Percentiles rank a stretch among this genome's conserved stretches.
These are phyloP conservation scores for Prillingera fragicola DNA, from an alignment of 1,284 basidiomycete species.

Conservation along the genomic window DNA sequence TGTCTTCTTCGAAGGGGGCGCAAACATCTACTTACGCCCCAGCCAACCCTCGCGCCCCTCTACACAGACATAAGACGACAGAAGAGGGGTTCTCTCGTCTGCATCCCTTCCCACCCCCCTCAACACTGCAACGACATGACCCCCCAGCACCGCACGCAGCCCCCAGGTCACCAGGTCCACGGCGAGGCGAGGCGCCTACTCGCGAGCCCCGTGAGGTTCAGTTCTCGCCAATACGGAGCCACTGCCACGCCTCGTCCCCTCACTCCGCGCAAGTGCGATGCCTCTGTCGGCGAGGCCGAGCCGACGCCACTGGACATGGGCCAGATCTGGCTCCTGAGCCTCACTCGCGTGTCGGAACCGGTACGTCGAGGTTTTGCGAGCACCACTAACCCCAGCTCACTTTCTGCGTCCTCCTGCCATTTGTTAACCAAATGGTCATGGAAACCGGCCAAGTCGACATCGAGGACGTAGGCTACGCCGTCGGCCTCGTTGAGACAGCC, in stretches of 20 bases:
- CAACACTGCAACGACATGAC: too few species aligned
- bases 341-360: conserved; percentile 23
- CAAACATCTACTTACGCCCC: background rate
- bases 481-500: conserved; percentile 21
- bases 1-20: background rate
- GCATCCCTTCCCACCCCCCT: too few species aligned
- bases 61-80: too few species aligned
- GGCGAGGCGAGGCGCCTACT: too few species aligned
- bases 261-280: too few species aligned
- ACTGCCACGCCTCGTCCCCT: too few species aligned
- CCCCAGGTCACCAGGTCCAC: too few species aligned
- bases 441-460: conserved; percentile 23
- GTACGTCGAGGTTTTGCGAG: conserved; percentile 4
- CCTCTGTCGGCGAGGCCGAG: background rate
- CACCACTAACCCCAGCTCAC: conserved; percentile 13
- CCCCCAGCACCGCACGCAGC: too few species aligned
- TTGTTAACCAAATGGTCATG: conserved; percentile 25
- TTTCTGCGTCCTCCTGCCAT: conserved; percentile 24
- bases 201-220: too few species aligned
- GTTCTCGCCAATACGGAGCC: too few species aligned
- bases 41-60: too few species aligned
- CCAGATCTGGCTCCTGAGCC: conserved; percentile 21
- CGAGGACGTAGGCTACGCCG: conserved; percentile 24
- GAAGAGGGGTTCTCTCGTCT: too few species aligned
- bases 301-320: conserved; percentile 18